Evolutionary conservation across 2,329 filamentous ascomycete genomes (phyloP), one percentile per base, ranked within the genome.

Genomic region (Cladosporium austrohemisphaericum): DNA sequence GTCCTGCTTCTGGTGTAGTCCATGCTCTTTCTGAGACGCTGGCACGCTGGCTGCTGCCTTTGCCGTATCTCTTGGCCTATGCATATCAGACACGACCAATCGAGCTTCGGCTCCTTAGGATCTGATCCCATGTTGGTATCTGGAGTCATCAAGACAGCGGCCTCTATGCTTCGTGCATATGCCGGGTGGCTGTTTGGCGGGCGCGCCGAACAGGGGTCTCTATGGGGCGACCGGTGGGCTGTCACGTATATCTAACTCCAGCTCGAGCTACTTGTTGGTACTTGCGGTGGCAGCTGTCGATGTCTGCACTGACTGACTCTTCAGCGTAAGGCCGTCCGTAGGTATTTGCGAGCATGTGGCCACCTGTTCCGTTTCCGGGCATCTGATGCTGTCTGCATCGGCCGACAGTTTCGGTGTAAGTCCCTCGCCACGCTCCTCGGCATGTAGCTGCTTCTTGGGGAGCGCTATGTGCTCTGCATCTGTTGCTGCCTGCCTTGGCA

Each of bases 141-240:
- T 23, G 19, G 14, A 20, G 19, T 16, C n/a, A 13, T 22, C 7
- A 14, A 23, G 41, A 44, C 29, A 44, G 41, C 41, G 41, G 28
- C 20, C 10, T 16, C n/a, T 14, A 18, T n/a, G 20, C 6, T 13
- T 38, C n/a, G 16, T 13, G 7, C 25, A 18, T 16, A n/a, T 7
- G 41, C 28, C 41, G 41, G 41, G 41, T 35, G 41, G 41, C 41
- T 44, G 41, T 25, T 23, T 13, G 41, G 20, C 20, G 41, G 41
- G 41, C 41, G 29, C 41, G n/a, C 25, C 20, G 28, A n/a, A 14
- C 41, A 44, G 28, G 18, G 41, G 41, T 33, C 5, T 31, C 41
- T 10, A n/a, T 29, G 20, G 11, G 13, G 11, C 10, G 10, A 20
- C 20, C 41, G 41, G 41, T 25, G 41, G 28, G 41, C 16, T 13